Base-by-base conservation (phyloP, 345 rosid species). In the Eucalyptus melliodora region DNA sequence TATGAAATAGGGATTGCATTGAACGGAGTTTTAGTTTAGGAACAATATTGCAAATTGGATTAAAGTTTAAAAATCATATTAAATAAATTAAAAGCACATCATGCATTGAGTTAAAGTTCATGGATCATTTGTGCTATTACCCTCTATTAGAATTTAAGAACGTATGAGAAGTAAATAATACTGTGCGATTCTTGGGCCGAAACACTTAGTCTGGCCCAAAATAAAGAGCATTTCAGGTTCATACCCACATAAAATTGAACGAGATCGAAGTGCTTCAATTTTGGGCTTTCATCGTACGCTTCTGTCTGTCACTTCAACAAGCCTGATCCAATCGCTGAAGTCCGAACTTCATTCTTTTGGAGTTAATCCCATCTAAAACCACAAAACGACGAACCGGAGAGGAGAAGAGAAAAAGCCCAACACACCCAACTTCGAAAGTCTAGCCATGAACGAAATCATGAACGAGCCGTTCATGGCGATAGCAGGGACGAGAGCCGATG, bases 41-140 rank as follows among this genome's bases (percentile, higher is more conserved):
- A 0, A 56, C 2, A 1, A 2, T 0, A 56, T 10, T 24, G 30
- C 6, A 56, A 23, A 56, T 56, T 56, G 6, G 12, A 1, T 1
- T 56, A 56, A 56, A 24, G 27, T 56, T 56, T 3, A 24, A 4
- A 1, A 6, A 56, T 0, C 13, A 56, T 6, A 24, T 56, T 56
- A 23, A 24, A 56, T 1, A 23, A 56, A 56, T 24, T 24, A 56
- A 56, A 56, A 56, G 0, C 13, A 56, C 3, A 56, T 56, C 30
- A 56, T 0, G 26, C 3, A 24, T 24, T 56, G 12, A 26, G 2
- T 1, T 1, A 56, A 56, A 24, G 6, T 56, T 56, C 0, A 9
- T 56, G 62, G 13, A 56, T 56, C 14, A 56, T 56, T 56, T 56
- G 2, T 23, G 13, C 3, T 56, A 56, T 9, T 24, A 56, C 2